These are phyloP conservation scores for Vitis hybrid DNA, from an alignment of 177 flowering plant species.

Conservation along the genomic window DNA sequence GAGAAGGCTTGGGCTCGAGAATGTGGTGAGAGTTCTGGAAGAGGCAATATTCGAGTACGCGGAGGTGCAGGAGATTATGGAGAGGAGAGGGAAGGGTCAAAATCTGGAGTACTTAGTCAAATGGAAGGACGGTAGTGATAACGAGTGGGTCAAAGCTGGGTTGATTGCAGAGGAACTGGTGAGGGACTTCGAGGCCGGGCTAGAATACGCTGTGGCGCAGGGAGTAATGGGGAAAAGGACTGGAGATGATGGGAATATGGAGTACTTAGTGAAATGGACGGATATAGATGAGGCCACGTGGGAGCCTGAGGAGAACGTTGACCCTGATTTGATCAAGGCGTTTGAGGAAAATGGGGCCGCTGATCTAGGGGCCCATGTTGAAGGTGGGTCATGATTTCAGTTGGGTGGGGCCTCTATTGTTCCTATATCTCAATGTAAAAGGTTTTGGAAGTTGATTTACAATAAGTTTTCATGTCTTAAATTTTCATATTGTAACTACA, in stretches of 20 bases:
- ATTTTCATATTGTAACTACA: too few species aligned
- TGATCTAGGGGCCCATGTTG: background rate
- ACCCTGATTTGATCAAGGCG: constrained; percentile 63
- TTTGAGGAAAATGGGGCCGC: constrained; percentile 38
- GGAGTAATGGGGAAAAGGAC: constrained; percentile 52
- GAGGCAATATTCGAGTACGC: constrained; percentile 74
- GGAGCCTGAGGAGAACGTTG: constrained; percentile 94
- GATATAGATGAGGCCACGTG: constrained; percentile 91
- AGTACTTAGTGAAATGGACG: constrained; percentile 85
- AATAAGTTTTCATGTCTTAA: too few species aligned
- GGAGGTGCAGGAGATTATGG: constrained; percentile 84
- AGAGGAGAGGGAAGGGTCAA: constrained; percentile 77
- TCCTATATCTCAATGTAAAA: too few species aligned
- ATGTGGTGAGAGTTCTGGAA: constrained; percentile 52
- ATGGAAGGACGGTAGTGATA: constrained; percentile 81
- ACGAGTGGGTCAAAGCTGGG: constrained; percentile 73
- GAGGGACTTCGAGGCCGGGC: constrained; percentile 76
- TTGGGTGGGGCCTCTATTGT: background rate
- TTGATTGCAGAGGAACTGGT: constrained; percentile 70
- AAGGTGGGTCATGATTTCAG: constrained; percentile 2
- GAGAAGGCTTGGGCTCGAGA: constrained; percentile 69
- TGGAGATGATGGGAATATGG: constrained; percentile 56
- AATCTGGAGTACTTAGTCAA: constrained; percentile 73
- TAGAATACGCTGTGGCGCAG: constrained; percentile 91
- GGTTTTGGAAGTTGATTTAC: too few species aligned